Conservation (phyloP, 108 stramenopile species). For the Stephanodiscus minutulus region DNA sequence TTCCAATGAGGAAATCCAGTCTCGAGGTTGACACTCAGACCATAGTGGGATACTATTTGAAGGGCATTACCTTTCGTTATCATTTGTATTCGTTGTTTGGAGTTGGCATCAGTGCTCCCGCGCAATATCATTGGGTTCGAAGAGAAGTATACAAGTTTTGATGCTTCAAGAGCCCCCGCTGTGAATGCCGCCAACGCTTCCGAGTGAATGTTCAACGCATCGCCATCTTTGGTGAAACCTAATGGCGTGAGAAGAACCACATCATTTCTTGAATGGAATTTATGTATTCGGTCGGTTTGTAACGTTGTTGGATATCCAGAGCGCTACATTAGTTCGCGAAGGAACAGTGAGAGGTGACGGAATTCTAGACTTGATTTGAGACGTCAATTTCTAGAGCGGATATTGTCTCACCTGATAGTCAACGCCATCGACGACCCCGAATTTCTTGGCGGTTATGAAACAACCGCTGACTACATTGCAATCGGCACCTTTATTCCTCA, state of each 20-base stretch:
- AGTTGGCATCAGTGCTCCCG: constrained; percentile 23
- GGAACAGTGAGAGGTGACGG: background rate
- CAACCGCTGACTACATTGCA: constrained; percentile 68
- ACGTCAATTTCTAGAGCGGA: background rate
- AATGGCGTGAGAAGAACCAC: constrained; percentile 65
- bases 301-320: constrained; percentile 55
- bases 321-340: background rate
- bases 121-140: constrained; percentile 51
- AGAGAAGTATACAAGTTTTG: constrained; percentile 65
- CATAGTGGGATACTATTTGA: constrained; percentile 41
- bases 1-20: constrained; percentile 50
- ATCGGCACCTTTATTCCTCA: constrained; percentile 50
- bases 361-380: background rate
- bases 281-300: constrained; percentile 46
- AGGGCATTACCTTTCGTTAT: constrained; percentile 38
- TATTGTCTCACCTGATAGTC: constrained; percentile 45
- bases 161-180: constrained; percentile 52
- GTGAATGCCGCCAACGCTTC: constrained; percentile 58
- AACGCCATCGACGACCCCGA: constrained; percentile 52
- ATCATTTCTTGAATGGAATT: constrained; percentile 48
- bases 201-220: constrained; percentile 59
- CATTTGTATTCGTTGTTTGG: constrained; percentile 57
- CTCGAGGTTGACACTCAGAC: constrained; percentile 28
- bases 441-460: constrained; percentile 60
- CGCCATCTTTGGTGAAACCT: constrained; percentile 51